Percentiles rank a stretch among this genome's conserved stretches.
Conservation (phyloP, 202 grass and related monocot genomes). For the Dendrocalamus latiflorus region DNA sequence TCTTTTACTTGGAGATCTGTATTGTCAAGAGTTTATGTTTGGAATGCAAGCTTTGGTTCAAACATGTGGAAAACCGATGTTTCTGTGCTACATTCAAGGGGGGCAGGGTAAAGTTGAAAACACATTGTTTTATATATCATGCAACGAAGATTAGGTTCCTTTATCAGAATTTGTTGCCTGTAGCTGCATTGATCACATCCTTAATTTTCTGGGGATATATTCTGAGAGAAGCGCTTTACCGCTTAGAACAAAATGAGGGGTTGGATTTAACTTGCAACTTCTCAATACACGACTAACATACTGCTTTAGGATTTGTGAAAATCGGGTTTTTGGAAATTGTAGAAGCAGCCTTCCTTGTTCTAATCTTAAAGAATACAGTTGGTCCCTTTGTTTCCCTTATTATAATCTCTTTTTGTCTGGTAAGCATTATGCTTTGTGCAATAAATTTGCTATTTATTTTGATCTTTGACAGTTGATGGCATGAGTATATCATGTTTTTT, state of each 20-base stretch:
- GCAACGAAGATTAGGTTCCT: background rate
- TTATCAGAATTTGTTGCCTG: background rate
- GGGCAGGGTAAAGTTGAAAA: conserved; percentile 63
- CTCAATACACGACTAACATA: background rate
- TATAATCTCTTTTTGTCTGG: conserved; percentile 3
- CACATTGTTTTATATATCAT: background rate
- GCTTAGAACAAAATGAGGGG: background rate
- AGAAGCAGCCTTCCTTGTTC: background rate
- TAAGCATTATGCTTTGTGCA: conserved; percentile 1
- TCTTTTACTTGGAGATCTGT: conserved; percentile 56
- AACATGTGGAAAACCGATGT: conserved; percentile 86
- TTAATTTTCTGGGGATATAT: too few relatives aligned
- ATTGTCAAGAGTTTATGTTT: conserved; percentile 64
- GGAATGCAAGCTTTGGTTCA: conserved; percentile 93
- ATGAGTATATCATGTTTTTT: conserved; percentile 62
- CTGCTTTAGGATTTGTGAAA: background rate
- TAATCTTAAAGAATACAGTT: background rate
- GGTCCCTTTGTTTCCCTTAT: background rate
- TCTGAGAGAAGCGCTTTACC: background rate
- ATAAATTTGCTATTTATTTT: conserved; percentile 29
- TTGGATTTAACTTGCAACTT: background rate
- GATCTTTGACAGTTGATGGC: conserved; percentile 51
- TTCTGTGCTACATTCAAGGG: conserved; percentile 82
- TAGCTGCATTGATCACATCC: background rate
- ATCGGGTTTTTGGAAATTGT: background rate